Evolutionary conservation across 2,329 filamentous ascomycete species (phyloP), one percentile per base, ranked within the genome.

Genomic region (Nectriaceae sp.): DNA sequence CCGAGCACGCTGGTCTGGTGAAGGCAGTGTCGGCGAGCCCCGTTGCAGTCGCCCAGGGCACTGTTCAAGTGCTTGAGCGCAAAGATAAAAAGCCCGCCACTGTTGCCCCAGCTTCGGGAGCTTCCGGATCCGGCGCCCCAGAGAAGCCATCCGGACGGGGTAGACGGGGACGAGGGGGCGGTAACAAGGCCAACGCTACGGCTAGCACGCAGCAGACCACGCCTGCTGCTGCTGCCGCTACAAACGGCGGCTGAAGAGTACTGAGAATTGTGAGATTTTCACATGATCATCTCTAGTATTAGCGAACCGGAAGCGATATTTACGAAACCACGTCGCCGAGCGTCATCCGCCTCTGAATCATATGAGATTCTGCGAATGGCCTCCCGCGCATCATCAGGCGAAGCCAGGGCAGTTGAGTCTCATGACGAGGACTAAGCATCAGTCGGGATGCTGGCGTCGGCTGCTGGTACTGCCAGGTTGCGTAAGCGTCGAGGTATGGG

Each of bases 21-120:
- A 90, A 89, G 62, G 93, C 93, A 4, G 84, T 96, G 63, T 80
- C 84, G 15, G 89, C 88, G 11, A 95, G 90, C 63, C 90, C 89
- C 0, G 80, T 97, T 22, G 75, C 87, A 18, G 86, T 97, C 11
- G 92, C 88, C 0, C 88, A 95, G 65, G 91, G 89, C 5, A 86
- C 87, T 10, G 90, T 97, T 2, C 89, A 95, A 55, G 88, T 97
- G 2, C 73, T 96, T 20, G 92, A 96, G 71, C 82, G 88, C 42
- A 90, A 89, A 66, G 87, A 89, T 40, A 76, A 76, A 63, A 75
- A 74, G 53, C 64, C 68, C 11, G 55, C 62, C 4, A 56, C 56
- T 43, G 40, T 46, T 40, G 44, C 47, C 21, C 49, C 42, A 41
- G 38, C 55, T 29, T 49, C 46, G 36, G 55, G 31, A 56, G 49